Evolutionary conservation across 441 rosid species (phyloP).

Genomic region (Gossypium schwendimanii): DNA sequence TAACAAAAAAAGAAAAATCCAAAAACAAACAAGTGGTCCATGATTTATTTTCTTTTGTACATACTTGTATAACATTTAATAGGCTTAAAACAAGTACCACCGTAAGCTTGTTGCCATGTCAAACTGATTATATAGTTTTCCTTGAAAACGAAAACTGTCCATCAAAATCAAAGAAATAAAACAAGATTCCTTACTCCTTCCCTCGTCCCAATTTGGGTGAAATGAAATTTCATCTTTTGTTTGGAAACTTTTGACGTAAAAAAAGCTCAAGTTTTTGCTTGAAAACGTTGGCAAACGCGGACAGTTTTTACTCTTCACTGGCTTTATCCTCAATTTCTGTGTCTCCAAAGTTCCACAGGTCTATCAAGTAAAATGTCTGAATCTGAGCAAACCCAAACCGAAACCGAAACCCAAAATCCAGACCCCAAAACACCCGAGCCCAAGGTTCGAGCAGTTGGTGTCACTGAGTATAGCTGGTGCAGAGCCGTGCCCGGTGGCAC

Average conservation of each 20-base stretch:
- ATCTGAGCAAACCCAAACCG: conserved; percentile 11
- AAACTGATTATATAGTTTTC: no score
- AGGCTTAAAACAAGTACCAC: no score
- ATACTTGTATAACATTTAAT: background rate
- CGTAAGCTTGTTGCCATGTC: no score
- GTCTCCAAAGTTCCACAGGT: background rate
- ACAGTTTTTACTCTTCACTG: background rate
- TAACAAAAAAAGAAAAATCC: background rate
- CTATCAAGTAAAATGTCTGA: conserved; percentile 8
- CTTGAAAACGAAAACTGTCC: no score
- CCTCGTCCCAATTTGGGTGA: background rate
- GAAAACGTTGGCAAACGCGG: no score
- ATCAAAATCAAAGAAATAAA: no score
- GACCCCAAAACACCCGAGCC: conserved; percentile 19
- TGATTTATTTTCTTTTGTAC: background rate
- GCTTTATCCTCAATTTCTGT: background rate
- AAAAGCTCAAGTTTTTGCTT: no score
- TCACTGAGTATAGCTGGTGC: conserved; percentile 86
- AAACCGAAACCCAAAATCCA: background rate
- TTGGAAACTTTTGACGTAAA: no score
- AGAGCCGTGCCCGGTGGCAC: conserved; percentile 70
- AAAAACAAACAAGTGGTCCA: background rate
- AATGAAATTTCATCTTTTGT: no score
- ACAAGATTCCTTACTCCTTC: no score
- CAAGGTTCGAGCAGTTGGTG: conserved; percentile 45